Conservation (phyloP, 306 rosid species). For the Cicer bijugum region DNA sequence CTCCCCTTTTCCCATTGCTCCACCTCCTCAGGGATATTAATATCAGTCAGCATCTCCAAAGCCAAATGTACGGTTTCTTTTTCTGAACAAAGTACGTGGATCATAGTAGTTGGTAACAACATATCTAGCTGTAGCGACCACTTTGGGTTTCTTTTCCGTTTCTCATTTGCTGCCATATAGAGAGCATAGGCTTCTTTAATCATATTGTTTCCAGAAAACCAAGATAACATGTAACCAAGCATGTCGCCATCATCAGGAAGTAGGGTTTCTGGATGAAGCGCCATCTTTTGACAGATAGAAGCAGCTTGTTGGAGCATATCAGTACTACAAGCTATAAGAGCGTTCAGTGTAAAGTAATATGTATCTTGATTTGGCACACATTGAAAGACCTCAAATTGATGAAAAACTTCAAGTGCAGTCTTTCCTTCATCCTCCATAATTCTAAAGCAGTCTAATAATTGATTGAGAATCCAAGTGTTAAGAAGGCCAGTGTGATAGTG, state of each 20-base stretch:
- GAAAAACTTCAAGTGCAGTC: background rate
- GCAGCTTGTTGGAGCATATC: background rate
- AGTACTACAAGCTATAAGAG: background rate
- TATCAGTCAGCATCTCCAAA: slow-evolving; percentile 5
- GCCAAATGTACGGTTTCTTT: background rate
- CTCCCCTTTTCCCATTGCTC: background rate
- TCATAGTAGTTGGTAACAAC: background rate
- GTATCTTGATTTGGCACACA: background rate
- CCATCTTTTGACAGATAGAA: background rate
- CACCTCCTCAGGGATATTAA: background rate
- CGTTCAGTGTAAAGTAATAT: background rate
- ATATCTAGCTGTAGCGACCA: background rate
- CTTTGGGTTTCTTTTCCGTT: background rate
- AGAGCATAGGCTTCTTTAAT: background rate
- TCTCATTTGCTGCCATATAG: background rate
- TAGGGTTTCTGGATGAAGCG: background rate
- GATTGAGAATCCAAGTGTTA: background rate
- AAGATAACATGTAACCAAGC: background rate
- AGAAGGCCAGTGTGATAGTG: background rate
- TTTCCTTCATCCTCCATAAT: background rate
- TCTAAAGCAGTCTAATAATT: background rate
- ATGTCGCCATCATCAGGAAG: background rate
- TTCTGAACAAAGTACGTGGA: background rate
- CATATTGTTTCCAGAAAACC: background rate
- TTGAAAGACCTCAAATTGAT: background rate